Percentiles rank a stretch among this genome's conserved stretches.
Evolutionary conservation across 805 yeast genomes (phyloP).

Genomic region (Pichia phayaonensis): DNA sequence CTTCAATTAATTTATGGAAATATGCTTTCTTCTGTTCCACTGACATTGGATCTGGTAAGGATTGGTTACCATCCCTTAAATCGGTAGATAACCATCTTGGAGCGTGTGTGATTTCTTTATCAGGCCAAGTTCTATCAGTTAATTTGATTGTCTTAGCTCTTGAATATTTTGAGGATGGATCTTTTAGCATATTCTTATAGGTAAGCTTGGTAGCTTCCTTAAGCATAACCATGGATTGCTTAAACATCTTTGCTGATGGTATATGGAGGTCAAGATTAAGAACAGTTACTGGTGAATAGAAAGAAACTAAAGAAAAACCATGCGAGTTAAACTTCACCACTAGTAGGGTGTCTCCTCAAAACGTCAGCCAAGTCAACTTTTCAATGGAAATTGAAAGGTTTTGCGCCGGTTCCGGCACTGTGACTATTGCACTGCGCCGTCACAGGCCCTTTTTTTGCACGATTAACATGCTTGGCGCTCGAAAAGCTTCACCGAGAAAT

Average conservation of each 20-base stretch:
- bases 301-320: background rate
- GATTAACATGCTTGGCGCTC: background rate
- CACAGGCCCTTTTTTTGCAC: background rate
- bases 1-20: slow-evolving; percentile 61
- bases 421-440: background rate
- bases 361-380: background rate
- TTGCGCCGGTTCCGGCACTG: background rate
- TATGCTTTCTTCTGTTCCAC: slow-evolving; percentile 67
- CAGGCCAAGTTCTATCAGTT: slow-evolving; percentile 67
- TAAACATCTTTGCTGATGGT: slow-evolving; percentile 20
- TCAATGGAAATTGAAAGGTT: background rate
- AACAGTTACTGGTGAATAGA: background rate
- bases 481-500: background rate
- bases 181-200: slow-evolving; percentile 53
- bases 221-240: slow-evolving; percentile 19
- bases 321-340: too few species aligned
- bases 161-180: slow-evolving; percentile 58
- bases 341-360: background rate
- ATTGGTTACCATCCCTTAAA: slow-evolving; percentile 75
- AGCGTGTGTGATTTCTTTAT: slow-evolving; percentile 54
- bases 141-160: slow-evolving; percentile 48
- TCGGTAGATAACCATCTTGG: slow-evolving; percentile 81
- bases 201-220: slow-evolving; percentile 23
- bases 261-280: background rate
- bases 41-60: slow-evolving; percentile 78